Base-by-base conservation (phyloP, 1,284 basidiomycete genomes). In the Tilletia horrida region DNA sequence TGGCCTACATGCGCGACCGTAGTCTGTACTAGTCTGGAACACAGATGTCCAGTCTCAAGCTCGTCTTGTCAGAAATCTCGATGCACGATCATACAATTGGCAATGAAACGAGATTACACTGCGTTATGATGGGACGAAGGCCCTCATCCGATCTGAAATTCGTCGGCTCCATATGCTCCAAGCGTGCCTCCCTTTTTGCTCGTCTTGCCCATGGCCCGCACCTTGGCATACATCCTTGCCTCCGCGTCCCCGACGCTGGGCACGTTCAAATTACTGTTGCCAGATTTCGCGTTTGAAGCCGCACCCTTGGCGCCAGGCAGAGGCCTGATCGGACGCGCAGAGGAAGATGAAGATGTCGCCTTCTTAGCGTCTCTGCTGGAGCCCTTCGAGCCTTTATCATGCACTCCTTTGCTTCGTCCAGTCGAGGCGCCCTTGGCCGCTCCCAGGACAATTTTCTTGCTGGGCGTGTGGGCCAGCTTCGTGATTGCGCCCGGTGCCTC, bases 191-290 rank as follows among this genome's bases (percentile, higher is more conserved):
- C 87, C 81, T 89, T 88, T 85, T 90, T 93, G 67, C 87, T 86
- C 69, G 90, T 83, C 66, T 90, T 86, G n/a, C 93, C 93, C 82
- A 93, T 89, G 40, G 87, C 86, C 62, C 93, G 86, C 43, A 96
- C 93, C 45, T 90, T 88, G 64, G 88, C 88, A 77, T 91, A 89
- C 93, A 97, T 97, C 62, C 92, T 86, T 76, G 85, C 85, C 83
- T 94, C 92, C 4, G 90, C 87, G 70, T 88, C 88, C 18, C 21
- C 45, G 16, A 48, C 21, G 7, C 45, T 23, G 16, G 35, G 35
- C 35, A 40, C 35, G 11, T 40, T 40, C 11, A 11, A 4, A 40
- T 40, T 40, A 48, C 16, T 23, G 45, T n/a, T 48, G 6, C 7
- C 21, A 16, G 21, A 18, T 48, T 23, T 48, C 16, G 45, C 16